Evolutionary conservation across 2,329 filamentous ascomycete genomes (phyloP).

Genomic region (Calonectria pseudoreteaudii): DNA sequence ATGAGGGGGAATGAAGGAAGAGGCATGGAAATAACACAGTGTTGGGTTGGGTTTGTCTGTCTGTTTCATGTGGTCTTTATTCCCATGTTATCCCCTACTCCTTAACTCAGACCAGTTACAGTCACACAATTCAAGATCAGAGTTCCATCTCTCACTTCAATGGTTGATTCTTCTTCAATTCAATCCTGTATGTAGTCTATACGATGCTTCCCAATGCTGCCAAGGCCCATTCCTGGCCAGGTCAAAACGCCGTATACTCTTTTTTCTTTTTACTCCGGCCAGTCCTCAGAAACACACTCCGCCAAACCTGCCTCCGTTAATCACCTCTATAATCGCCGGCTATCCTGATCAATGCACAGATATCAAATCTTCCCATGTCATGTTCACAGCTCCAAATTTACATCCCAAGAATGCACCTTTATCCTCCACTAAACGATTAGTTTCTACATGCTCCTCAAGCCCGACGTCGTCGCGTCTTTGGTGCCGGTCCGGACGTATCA

Average conservation of each 20-base stretch:
- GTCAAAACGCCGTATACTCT: conserved; percentile 39
- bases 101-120: neutral
- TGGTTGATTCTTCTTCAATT: conserved; percentile 4
- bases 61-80: neutral
- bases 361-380: conserved; percentile 15
- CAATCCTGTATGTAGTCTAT: conserved; percentile 31
- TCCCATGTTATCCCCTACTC: neutral
- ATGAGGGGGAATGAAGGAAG: neutral
- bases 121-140: neutral
- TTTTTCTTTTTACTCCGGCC: conserved; percentile 33
- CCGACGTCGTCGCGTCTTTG: conserved; percentile 48
- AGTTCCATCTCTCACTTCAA: neutral
- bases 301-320: conserved; percentile 7
- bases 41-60: too few relatives aligned
- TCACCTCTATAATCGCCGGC: conserved; percentile 19
- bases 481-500: conserved; percentile 44
- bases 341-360: conserved; percentile 15
- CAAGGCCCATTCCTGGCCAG: conserved; percentile 23
- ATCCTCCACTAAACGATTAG: neutral
- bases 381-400: conserved; percentile 9
- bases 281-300: conserved; percentile 11
- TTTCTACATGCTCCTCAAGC: conserved; percentile 1
- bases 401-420: conserved; percentile 1
- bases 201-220: conserved; percentile 34
- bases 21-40: neutral